These are phyloP conservation scores for Decorospora gaudefroyi DNA, from an alignment of 2,329 filamentous ascomycete species.

Conservation along the genomic window DNA sequence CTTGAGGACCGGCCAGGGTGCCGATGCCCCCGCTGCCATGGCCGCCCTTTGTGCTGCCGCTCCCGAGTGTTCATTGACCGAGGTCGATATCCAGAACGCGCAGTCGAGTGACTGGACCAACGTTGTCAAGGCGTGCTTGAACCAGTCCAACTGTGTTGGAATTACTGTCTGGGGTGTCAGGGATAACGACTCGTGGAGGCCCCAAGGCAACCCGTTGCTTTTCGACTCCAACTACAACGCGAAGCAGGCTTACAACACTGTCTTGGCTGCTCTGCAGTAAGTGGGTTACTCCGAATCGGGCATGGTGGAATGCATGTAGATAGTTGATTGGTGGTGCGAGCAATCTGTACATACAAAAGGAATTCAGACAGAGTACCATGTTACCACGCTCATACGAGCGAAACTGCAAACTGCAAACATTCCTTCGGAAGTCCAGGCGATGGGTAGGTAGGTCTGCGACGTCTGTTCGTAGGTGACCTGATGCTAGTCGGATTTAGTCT, in stretches of 20 bases:
- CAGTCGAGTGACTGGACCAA: slow-evolving; percentile 62
- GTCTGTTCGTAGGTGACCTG: too few relatives aligned
- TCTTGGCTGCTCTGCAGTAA: slow-evolving; percentile 36
- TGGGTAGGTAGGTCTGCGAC: too few relatives aligned
- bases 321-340: slow-evolving; percentile 1
- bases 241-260: slow-evolving; percentile 49
- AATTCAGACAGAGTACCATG: background rate
- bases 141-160: slow-evolving; percentile 65
- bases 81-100: slow-evolving; percentile 68
- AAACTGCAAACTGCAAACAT: too few relatives aligned
- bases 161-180: slow-evolving; percentile 66
- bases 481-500: slow-evolving; percentile 10
- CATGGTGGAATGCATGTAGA: slow-evolving; percentile 3
- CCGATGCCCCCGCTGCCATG: slow-evolving; percentile 54
- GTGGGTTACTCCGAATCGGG: background rate
- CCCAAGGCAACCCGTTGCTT: slow-evolving; percentile 49
- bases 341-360: slow-evolving; percentile 13
- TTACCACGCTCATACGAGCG: too few relatives aligned
- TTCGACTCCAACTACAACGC: slow-evolving; percentile 53
- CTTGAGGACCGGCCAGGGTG: slow-evolving; percentile 55
- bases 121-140: slow-evolving; percentile 62
- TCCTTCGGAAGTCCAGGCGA: too few relatives aligned
- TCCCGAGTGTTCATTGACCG: slow-evolving; percentile 67
- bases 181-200: slow-evolving; percentile 55
- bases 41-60: slow-evolving; percentile 59